Conservation (phyloP, 2,329 filamentous ascomycete genomes). For the Pseudocercospora eumusae region DNA sequence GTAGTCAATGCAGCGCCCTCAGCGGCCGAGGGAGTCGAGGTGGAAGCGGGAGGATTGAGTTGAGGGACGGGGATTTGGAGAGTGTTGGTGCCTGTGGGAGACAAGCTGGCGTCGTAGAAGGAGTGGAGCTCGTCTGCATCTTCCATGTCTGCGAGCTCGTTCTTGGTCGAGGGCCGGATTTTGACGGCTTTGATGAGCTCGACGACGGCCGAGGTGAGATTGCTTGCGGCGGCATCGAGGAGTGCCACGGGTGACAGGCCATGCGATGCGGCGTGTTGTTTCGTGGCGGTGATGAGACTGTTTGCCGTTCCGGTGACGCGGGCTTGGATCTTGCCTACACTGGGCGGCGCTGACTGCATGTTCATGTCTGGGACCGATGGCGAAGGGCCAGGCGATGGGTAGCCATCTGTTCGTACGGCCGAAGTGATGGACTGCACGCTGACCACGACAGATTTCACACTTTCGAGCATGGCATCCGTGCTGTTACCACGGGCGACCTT, state of each 20-base stretch:
- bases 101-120: conserved; percentile 29
- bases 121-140: conserved; percentile 30
- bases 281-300: conserved; percentile 90
- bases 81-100: conserved; percentile 16
- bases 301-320: conserved; percentile 92
- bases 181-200: conserved; percentile 83
- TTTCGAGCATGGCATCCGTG: conserved; percentile 73
- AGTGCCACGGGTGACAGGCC: conserved; percentile 92
- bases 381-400: conserved; percentile 37
- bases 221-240: conserved; percentile 87
- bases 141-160: conserved; percentile 30
- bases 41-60: conserved; percentile 1
- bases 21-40: background rate
- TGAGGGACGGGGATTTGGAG: conserved; percentile 23
- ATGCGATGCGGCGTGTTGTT: conserved; percentile 80
- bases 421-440: conserved; percentile 82
- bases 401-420: conserved; percentile 58
- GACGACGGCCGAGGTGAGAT: conserved; percentile 81
- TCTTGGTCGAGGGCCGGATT: conserved; percentile 56
- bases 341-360: conserved; percentile 34
- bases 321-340: conserved; percentile 61
- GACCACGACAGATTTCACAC: conserved; percentile 83
- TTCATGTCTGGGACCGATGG: conserved; percentile 30
- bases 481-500: conserved; percentile 73
- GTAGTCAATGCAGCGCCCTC: background rate